These are phyloP conservation scores for Sonneratia caseolaris DNA, from an alignment of 345 rosid species.

Conservation along the genomic window DNA sequence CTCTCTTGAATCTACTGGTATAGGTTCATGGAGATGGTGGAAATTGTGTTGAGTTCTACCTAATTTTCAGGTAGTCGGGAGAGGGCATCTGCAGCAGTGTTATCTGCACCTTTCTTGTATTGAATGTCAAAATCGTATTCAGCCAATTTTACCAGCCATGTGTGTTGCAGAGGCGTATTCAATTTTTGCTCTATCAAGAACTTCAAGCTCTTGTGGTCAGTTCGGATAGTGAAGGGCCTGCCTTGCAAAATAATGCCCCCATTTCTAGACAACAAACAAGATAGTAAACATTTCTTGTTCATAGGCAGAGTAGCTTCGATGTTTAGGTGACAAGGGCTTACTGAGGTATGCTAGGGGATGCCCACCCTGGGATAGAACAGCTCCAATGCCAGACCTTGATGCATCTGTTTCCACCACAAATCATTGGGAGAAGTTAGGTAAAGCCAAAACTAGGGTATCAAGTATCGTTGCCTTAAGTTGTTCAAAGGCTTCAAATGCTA, in stretches of 20 bases:
- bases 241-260: no score
- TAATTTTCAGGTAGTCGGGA: neutral
- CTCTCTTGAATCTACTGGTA: neutral
- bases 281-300: neutral
- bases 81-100: neutral
- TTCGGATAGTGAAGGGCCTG: no score
- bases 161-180: neutral
- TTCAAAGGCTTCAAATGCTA: no score
- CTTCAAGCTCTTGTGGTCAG: no score
- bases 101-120: neutral
- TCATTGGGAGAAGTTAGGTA: neutral
- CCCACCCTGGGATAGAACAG: neutral
- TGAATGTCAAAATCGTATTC: neutral
- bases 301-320: neutral
- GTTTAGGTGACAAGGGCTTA: neutral
- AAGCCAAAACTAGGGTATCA: neutral
- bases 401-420: neutral
- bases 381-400: neutral
- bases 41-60: no score
- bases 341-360: neutral
- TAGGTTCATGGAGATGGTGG: neutral
- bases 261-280: neutral
- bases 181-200: neutral
- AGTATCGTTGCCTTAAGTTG: neutral
- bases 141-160: neutral